phyloP scores from a whole-genome alignment of 768 basidiomycete species.

The Suillus bovinus region DNA sequence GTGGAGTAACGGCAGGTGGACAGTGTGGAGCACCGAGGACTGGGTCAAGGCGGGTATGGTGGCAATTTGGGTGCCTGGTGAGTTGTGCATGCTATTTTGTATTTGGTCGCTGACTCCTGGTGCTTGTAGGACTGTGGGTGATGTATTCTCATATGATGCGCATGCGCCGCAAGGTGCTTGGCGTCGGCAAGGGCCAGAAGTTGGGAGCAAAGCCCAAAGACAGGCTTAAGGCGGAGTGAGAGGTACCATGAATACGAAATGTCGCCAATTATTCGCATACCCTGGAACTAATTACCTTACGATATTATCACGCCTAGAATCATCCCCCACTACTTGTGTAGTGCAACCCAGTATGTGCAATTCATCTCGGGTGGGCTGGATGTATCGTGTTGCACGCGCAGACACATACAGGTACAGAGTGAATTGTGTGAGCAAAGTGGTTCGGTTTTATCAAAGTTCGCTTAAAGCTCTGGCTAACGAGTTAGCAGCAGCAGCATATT shows the following conservation, averaged over 20 bases:
- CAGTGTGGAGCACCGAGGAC: conserved; percentile 56
- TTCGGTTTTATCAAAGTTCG: neutral
- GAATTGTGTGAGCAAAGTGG: neutral
- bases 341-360: neutral
- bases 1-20: conserved; percentile 41
- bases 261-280: neutral
- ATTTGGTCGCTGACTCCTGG: neutral
- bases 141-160: conserved; percentile 62
- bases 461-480: neutral
- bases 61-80: conserved; percentile 88
- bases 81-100: conserved; percentile 19
- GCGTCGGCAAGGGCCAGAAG: conserved; percentile 33
- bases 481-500: neutral
- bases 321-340: neutral
- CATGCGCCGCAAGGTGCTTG: conserved; percentile 56
- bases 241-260: neutral
- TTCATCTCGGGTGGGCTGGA: neutral
- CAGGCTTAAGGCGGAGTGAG: conserved; percentile 23
- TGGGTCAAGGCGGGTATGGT: conserved; percentile 63
- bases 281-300: neutral
- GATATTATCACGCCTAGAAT: neutral
- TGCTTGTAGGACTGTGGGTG: conserved; percentile 45
- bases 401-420: neutral
- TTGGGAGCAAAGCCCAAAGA: conserved; percentile 37
- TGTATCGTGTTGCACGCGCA: neutral